Evolutionary conservation across 176 grass and related monocot species (phyloP).

Genomic region (Luzula sylvatica): DNA sequence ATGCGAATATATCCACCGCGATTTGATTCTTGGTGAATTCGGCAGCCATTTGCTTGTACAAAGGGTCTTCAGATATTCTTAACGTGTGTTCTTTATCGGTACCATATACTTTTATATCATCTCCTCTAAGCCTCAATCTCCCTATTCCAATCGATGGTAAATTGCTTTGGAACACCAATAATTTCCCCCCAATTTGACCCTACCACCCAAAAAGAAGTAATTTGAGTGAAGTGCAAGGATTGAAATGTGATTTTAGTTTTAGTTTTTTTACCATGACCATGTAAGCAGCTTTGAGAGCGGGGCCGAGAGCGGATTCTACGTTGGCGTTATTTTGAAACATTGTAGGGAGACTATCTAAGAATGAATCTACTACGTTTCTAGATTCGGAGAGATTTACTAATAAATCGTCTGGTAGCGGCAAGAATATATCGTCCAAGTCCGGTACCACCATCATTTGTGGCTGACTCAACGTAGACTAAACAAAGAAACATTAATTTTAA

Average conservation of each 20-base stretch:
- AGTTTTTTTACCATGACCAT: conserved; percentile 99
- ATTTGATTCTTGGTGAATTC: conserved; percentile 95
- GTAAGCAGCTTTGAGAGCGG: conserved; percentile 86
- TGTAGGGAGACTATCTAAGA: conserved; percentile 88
- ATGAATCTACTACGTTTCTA: conserved; percentile 63
- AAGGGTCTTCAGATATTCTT: conserved; percentile 82
- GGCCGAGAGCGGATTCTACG: conserved; percentile 88
- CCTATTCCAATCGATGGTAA: conserved; percentile 90
- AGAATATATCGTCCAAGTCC: conserved; percentile 81
- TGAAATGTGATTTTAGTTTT: too few relatives aligned
- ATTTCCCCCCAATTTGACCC: conserved; percentile 87
- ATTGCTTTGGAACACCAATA: conserved; percentile 85
- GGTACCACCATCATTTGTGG: conserved; percentile 95
- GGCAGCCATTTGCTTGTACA: conserved; percentile 98
- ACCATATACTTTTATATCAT: conserved; percentile 83
- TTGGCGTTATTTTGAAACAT: conserved; percentile 88
- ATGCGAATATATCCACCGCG: conserved; percentile 77
- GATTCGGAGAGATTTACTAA: conserved; percentile 91
- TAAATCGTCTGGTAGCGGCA: conserved; percentile 91
- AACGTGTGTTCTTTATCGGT: conserved; percentile 80
- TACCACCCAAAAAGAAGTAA: conserved; percentile 23
- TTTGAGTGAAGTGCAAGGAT: conserved; percentile 21
- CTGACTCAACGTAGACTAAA: conserved; percentile 79
- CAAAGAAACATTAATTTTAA: conserved; percentile 14
- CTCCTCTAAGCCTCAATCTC: conserved; percentile 71